Base-by-base conservation (phyloP, 2,329 filamentous ascomycete species). In the Emmonsia crescens region DNA sequence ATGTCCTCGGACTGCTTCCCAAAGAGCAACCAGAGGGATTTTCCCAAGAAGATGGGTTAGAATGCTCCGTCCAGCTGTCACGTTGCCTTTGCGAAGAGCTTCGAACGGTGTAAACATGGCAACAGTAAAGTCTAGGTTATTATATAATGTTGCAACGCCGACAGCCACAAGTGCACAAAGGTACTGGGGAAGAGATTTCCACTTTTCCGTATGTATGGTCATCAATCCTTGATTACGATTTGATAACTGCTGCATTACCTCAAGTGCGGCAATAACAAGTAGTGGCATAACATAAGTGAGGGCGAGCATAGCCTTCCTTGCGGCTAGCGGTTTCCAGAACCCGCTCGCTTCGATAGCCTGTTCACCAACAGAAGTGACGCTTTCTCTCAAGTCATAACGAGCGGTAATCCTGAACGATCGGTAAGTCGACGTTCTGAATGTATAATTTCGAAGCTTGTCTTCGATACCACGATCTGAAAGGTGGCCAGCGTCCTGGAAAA, bases 361-460 rank as follows among this genome's bases (percentile, higher is more conserved):
- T 19, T 57, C 55, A 29, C 27, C 33, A 8, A 40, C 12, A 42
- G 31, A 40, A 14, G 31, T 36, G 36, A 38, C 16, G 10, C 40
- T 57, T 44, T 57, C 36, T 29, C 36, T 16, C 24, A 57, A 19
- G 21, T 9, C 14, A n/a, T 57, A 40, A 27, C 36, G 36, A 40
- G 55, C 40, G 10, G 31, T 57, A 27, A 57, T 57, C 40, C 16
- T 57, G 36, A 57, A 57, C 27, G 55, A 57, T 40, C 33, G 55
- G 55, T 44, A 44, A 44, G 55, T 40, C 4, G 36, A 57, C 16
- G 55, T 57, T 42, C 55, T 31, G 12, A 57, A 57, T 31, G 55
- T 57, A 29, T 57, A 44, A 38, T 57, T 36, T 29, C 36, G 33
- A 31, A 57, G 36, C 12, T 27, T 57, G 27, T 57, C 36, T 27